phyloP scores from a whole-genome alignment of 192 early-diverging fungal species.

The Backusella westeae region DNA sequence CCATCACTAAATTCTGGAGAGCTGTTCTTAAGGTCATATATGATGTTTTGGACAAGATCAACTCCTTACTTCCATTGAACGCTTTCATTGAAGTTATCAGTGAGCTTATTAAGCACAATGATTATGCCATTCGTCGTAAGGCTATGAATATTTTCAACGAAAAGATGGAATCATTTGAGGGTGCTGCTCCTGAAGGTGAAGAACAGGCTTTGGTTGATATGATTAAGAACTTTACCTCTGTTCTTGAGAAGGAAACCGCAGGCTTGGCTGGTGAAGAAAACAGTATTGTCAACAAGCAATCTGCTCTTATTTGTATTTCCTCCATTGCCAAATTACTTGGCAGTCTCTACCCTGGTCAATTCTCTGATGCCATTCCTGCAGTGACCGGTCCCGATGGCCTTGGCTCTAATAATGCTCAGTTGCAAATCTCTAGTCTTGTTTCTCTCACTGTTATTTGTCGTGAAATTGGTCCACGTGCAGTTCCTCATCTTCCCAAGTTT shows the following conservation, averaged over 20 bases:
- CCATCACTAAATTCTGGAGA: constrained; percentile 46
- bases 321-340: constrained; percentile 70
- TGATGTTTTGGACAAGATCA: constrained; percentile 71
- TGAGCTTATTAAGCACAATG: constrained; percentile 56
- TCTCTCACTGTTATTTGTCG: constrained; percentile 57
- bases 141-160: constrained; percentile 75
- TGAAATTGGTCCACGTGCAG: constrained; percentile 73
- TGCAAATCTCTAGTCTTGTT: constrained; percentile 54
- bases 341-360: constrained; percentile 55
- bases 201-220: constrained; percentile 48
- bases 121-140: constrained; percentile 67
- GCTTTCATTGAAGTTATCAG: constrained; percentile 73
- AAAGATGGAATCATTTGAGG: constrained; percentile 27
- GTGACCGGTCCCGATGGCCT: constrained; percentile 47
- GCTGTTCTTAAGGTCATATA: constrained; percentile 63
- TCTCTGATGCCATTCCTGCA: constrained; percentile 51
- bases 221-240: constrained; percentile 41
- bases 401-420: constrained; percentile 42
- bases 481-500: constrained; percentile 81
- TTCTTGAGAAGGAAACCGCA: constrained; percentile 42
- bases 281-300: constrained; percentile 63
- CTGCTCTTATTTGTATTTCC: constrained; percentile 76
- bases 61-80: constrained; percentile 70
- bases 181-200: constrained; percentile 44
- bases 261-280: constrained; percentile 41